Evolutionary conservation across 2,329 filamentous ascomycete species (phyloP).

Genomic region (Xylariaceae sp.): DNA sequence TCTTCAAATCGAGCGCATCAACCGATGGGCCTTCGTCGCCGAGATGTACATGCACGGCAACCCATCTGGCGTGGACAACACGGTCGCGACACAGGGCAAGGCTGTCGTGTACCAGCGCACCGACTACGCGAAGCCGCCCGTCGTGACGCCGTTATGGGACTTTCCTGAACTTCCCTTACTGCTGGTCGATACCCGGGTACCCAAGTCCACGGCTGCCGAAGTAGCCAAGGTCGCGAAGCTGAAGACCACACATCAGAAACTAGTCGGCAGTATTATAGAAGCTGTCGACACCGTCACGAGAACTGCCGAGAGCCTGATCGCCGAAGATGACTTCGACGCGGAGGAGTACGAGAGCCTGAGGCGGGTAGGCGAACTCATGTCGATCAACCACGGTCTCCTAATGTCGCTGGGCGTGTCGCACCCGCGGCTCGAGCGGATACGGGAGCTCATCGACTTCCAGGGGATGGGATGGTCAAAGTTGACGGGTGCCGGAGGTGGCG

Average conservation of each 20-base stretch:
- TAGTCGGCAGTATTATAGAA: conserved; percentile 77
- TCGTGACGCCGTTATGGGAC: conserved; percentile 71
- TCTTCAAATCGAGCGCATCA: conserved; percentile 89
- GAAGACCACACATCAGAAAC: conserved; percentile 65
- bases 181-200: conserved; percentile 82
- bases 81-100: conserved; percentile 88
- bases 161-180: conserved; percentile 91
- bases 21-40: conserved; percentile 94
- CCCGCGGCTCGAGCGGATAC: conserved; percentile 83
- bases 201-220: conserved; percentile 80
- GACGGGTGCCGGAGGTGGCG: conserved; percentile 91
- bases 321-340: conserved; percentile 63
- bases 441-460: conserved; percentile 84
- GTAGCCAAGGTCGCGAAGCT: conserved; percentile 80
- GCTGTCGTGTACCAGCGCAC: conserved; percentile 84
- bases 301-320: conserved; percentile 50
- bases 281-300: conserved; percentile 73
- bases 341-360: conserved; percentile 60
- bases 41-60: conserved; percentile 98
- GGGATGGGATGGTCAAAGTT: conserved; percentile 96
- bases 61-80: conserved; percentile 95
- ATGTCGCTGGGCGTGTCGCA: conserved; percentile 93
- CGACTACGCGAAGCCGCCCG: conserved; percentile 73
- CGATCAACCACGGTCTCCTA: conserved; percentile 88
- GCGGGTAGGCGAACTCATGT: conserved; percentile 81